Evolutionary conservation across 75 land plant genomes (phyloP).

Genomic region (Larix kaempferi): DNA sequence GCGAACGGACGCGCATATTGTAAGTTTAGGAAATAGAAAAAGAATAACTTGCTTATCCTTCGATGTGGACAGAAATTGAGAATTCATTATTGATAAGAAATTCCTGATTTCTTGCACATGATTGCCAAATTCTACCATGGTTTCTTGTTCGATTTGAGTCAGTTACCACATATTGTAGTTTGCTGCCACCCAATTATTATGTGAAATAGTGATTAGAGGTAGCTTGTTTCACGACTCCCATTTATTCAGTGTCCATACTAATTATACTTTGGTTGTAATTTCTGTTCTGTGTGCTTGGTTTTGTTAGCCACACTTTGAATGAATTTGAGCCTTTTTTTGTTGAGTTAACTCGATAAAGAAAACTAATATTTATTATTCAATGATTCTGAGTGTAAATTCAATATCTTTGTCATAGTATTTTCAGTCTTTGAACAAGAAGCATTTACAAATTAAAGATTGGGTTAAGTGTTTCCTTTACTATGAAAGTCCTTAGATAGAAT

Average conservation of each 20-base stretch:
- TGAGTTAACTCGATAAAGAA: too few relatives aligned
- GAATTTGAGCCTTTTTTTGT: too few relatives aligned
- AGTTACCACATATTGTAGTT: too few relatives aligned
- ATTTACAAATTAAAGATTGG: too few relatives aligned
- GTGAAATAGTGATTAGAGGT: neutral
- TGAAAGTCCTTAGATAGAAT: too few relatives aligned
- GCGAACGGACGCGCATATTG: too few relatives aligned
- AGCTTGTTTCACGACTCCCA: neutral
- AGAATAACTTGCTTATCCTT: neutral
- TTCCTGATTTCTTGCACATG: neutral
- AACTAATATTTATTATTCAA: too few relatives aligned
- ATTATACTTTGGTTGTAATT: neutral
- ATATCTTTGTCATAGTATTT: too few relatives aligned
- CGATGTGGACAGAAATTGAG: neutral
- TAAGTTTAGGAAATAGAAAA: neutral
- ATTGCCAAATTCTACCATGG: neutral
- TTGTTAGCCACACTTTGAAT: neutral
- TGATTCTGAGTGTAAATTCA: too few relatives aligned
- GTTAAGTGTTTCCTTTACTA: too few relatives aligned
- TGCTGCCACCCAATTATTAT: neutral
- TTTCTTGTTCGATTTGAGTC: too few relatives aligned
- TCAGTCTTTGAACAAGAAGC: too few relatives aligned
- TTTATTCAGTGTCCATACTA: neutral
- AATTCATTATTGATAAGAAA: neutral
- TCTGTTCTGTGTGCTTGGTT: neutral